phyloP scores from a whole-genome alignment of 2,329 filamentous ascomycete species.

The Exophiala xenobiotica region DNA sequence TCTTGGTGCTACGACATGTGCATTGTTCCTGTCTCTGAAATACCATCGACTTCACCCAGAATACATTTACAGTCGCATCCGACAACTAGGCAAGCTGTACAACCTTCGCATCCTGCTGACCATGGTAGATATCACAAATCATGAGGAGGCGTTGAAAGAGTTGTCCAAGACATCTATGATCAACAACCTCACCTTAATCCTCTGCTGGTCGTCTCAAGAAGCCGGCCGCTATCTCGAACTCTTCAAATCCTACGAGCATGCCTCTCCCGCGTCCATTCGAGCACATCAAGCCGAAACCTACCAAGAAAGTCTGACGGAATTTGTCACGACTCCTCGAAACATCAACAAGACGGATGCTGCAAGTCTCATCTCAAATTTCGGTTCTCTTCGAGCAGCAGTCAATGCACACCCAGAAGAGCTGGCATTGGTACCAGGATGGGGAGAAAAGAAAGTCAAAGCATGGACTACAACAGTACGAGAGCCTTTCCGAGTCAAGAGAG shows the following conservation, averaged over 20 bases:
- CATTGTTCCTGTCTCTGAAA: slow-evolving; percentile 89
- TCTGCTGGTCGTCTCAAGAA: slow-evolving; percentile 93
- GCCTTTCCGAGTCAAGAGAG: slow-evolving; percentile 74
- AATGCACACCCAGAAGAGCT: slow-evolving; percentile 88
- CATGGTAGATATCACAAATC: slow-evolving; percentile 93
- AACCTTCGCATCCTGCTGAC: slow-evolving; percentile 80
- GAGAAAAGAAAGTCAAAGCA: slow-evolving; percentile 86
- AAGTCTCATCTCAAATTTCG: slow-evolving; percentile 86
- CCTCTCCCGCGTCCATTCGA: slow-evolving; percentile 75
- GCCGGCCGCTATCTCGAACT: slow-evolving; percentile 90
- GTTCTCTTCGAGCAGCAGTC: slow-evolving; percentile 79
- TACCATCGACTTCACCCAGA: slow-evolving; percentile 97
- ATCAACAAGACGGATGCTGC: slow-evolving; percentile 96
- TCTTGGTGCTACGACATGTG: slow-evolving; percentile 81
- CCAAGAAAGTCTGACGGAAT: slow-evolving; percentile 83
- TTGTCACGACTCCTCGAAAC: slow-evolving; percentile 83
- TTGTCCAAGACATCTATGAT: slow-evolving; percentile 88
- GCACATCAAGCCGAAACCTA: slow-evolving; percentile 82
- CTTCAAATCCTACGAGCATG: slow-evolving; percentile 92
- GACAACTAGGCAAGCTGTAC: slow-evolving; percentile 79
- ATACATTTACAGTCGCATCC: slow-evolving; percentile 94
- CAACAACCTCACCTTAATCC: slow-evolving; percentile 86
- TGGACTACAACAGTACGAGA: slow-evolving; percentile 82
- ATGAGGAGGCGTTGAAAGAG: slow-evolving; percentile 85
- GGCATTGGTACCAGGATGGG: slow-evolving; percentile 83